A percentile compares a stretch with the other conserved stretches of the same genome.
phyloP scores from a whole-genome alignment of 352 stramenopile genomes.

The Globisporangium canariense region DNA sequence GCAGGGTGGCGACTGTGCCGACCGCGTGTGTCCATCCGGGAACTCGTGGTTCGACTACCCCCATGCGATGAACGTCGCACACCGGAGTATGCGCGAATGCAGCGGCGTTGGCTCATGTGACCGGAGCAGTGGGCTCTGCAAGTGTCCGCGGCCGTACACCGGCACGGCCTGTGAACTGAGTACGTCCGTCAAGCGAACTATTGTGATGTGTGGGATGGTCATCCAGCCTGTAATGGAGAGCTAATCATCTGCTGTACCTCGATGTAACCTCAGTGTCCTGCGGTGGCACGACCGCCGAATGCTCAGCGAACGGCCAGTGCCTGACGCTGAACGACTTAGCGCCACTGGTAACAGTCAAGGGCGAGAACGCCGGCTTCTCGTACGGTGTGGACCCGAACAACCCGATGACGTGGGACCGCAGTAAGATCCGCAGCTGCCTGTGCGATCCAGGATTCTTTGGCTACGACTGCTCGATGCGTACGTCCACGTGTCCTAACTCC shows the following conservation, averaged over 20 bases:
- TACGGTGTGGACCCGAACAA: slow-evolving; percentile 72
- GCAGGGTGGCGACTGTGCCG: slow-evolving; percentile 72
- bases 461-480: slow-evolving; percentile 71
- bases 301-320: slow-evolving; percentile 76
- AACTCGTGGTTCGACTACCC: slow-evolving; percentile 73
- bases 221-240: background rate
- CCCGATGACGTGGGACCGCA: slow-evolving; percentile 64
- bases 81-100: slow-evolving; percentile 54
- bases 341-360: slow-evolving; percentile 49
- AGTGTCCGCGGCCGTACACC: slow-evolving; percentile 67
- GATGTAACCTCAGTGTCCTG: slow-evolving; percentile 45
- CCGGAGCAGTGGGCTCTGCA: slow-evolving; percentile 60
- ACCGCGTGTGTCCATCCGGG: slow-evolving; percentile 51
- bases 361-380: slow-evolving; percentile 43
- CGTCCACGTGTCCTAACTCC: slow-evolving; percentile 5
- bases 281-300: slow-evolving; percentile 35
- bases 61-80: slow-evolving; percentile 42
- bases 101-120: slow-evolving; percentile 65
- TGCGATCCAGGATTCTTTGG: slow-evolving; percentile 58
- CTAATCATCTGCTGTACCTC: background rate
- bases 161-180: slow-evolving; percentile 66
- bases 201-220: background rate
- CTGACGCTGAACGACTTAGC: slow-evolving; percentile 64
- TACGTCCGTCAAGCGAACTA: slow-evolving; percentile 23
- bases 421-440: slow-evolving; percentile 61